Conservation (phyloP, 1,139 yeast species). For the Candida tropicalis region DNA sequence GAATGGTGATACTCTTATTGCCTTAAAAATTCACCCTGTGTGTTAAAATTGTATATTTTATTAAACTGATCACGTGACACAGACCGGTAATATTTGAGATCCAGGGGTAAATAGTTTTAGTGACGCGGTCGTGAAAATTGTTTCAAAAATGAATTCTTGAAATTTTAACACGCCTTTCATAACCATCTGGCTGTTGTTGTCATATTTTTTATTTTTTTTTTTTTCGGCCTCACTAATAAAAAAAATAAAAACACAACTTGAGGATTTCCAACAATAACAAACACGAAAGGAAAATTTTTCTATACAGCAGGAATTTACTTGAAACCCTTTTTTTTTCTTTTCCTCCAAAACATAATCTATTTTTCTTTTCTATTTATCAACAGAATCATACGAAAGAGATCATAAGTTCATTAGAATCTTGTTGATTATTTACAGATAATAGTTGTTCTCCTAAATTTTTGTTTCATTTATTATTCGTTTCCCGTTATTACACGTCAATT, state of each 20-base stretch:
- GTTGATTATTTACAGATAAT: not conserved
- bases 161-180: not conserved
- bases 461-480: not conserved
- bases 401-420: not conserved
- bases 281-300: conserved; percentile 1
- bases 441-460: not conserved
- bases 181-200: too few relatives aligned
- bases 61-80: not conserved
- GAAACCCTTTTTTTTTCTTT: not conserved
- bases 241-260: not conserved
- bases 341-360: not conserved
- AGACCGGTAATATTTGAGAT: not conserved
- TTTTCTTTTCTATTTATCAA: too few relatives aligned
- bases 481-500: not conserved
- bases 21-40: not conserved
- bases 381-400: not conserved
- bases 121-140: not conserved
- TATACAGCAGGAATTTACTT: not conserved
- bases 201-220: too few relatives aligned
- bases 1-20: not conserved
- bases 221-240: not conserved
- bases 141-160: not conserved
- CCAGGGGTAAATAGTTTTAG: not conserved
- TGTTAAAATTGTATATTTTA: not conserved
- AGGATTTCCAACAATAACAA: conserved; percentile 1